These are phyloP conservation scores for Trichosporon faecale DNA, from an alignment of 1,284 basidiomycete genomes.

Conservation along the genomic window DNA sequence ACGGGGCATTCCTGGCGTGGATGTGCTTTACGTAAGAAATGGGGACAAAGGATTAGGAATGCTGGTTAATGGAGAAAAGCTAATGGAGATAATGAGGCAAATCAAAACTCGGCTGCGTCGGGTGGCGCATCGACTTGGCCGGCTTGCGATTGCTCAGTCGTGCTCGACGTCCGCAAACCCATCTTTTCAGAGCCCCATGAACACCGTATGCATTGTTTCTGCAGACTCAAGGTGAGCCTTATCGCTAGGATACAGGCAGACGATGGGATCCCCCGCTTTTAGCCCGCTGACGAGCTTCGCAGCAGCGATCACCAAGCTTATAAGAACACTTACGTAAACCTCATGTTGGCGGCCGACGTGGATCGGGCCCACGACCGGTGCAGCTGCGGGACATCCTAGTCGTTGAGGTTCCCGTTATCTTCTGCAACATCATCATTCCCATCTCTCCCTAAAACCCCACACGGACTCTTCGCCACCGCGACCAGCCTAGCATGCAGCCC, in stretches of 20 bases:
- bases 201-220: neutral
- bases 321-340: neutral
- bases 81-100: neutral
- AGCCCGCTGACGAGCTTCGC: neutral
- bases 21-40: neutral
- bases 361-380: neutral
- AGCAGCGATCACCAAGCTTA: neutral
- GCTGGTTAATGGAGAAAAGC: neutral
- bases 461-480: neutral
- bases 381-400: neutral
- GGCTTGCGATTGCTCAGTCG: neutral
- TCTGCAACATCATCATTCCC: neutral
- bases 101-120: neutral
- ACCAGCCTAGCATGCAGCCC: constrained; percentile 21
- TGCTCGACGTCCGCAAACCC: neutral
- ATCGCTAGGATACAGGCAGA: neutral
- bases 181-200: neutral
- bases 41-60: neutral
- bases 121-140: neutral
- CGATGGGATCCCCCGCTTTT: neutral
- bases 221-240: no score
- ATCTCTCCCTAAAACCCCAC: neutral
- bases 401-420: neutral
- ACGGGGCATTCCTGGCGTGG: neutral
- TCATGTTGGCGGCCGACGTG: constrained; percentile 8